phyloP scores from a whole-genome alignment of 345 rosid genomes.

The Gynandropsis gynandra region DNA sequence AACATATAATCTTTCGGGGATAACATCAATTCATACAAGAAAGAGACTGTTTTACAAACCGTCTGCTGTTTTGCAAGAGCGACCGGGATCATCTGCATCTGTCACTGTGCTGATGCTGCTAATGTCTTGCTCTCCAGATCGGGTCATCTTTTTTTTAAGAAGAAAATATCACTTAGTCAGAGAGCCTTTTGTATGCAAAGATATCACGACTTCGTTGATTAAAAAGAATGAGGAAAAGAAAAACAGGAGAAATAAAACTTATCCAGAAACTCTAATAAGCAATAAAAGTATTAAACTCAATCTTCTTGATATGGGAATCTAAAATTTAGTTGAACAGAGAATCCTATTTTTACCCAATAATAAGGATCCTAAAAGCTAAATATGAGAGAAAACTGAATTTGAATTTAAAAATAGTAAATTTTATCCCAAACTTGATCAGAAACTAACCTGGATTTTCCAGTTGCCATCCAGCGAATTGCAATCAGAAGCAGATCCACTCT shows the following conservation, averaged over 20 bases:
- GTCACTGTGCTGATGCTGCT: slow-evolving; percentile 31
- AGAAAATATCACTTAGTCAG: slow-evolving; percentile 9
- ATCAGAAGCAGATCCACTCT: slow-evolving; percentile 28
- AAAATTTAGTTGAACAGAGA: too few relatives aligned
- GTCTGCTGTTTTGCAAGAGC: slow-evolving; percentile 13
- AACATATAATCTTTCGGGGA: too few relatives aligned
- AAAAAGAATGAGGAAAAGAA: too few relatives aligned
- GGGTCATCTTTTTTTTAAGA: slow-evolving; percentile 3
- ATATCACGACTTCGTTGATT: too few relatives aligned
- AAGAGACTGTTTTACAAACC: too few relatives aligned
- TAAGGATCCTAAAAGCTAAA: not conserved
- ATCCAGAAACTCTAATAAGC: too few relatives aligned
- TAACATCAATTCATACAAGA: too few relatives aligned
- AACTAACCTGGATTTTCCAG: slow-evolving; percentile 52
- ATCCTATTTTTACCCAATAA: too few relatives aligned
- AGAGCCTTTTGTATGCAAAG: not conserved
- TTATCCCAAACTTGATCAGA: not conserved
- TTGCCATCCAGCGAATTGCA: slow-evolving; percentile 32
- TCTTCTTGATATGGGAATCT: too few relatives aligned
- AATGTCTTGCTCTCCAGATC: slow-evolving; percentile 37
- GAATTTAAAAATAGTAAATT: not conserved
- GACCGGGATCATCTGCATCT: slow-evolving; percentile 30
- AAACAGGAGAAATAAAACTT: too few relatives aligned
- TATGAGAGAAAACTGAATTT: not conserved
- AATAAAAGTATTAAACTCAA: too few relatives aligned